Conservation (phyloP, 768 basidiomycete genomes). For the Leccinum olivaceopallidum region DNA sequence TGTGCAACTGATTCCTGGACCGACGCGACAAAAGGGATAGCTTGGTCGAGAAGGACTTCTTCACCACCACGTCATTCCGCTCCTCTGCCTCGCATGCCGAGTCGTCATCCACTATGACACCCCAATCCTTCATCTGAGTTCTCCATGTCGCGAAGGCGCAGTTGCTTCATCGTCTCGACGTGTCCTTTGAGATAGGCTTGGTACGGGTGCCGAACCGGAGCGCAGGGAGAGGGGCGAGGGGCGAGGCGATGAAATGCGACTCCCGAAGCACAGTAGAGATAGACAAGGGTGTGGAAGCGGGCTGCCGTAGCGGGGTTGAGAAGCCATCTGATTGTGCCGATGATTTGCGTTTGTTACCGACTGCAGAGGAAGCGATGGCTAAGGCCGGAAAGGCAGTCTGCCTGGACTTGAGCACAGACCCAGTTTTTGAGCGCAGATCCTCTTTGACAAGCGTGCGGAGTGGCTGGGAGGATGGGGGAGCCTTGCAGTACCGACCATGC, state of each 20-base stretch:
- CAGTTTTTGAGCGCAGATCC: constrained; percentile 39
- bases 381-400: constrained; percentile 20
- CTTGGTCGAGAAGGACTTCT: constrained; percentile 35
- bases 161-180: constrained; percentile 62
- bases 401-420: constrained; percentile 41
- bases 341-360: constrained; percentile 70
- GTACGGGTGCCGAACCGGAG: constrained; percentile 31
- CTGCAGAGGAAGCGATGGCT: constrained; percentile 35
- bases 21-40: constrained; percentile 26
- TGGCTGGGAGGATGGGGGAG: constrained; percentile 46
- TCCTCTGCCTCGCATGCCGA: constrained; percentile 54
- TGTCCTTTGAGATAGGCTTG: constrained; percentile 46
- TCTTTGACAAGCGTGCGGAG: constrained; percentile 65
- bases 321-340: constrained; percentile 43
- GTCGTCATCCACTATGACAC: constrained; percentile 43
- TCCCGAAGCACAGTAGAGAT: constrained; percentile 37
- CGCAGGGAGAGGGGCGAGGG: constrained; percentile 36
- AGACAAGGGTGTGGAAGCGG: constrained; percentile 40
- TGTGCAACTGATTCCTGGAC: constrained; percentile 30
- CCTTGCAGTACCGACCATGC: constrained; percentile 24
- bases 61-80: constrained; percentile 32
- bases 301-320: constrained; percentile 57
- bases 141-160: constrained; percentile 59
- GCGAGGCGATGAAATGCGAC: constrained; percentile 37
- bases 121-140: constrained; percentile 49